Conservation (phyloP, 306 rosid species). For the Cyclanthera cordifolia region DNA sequence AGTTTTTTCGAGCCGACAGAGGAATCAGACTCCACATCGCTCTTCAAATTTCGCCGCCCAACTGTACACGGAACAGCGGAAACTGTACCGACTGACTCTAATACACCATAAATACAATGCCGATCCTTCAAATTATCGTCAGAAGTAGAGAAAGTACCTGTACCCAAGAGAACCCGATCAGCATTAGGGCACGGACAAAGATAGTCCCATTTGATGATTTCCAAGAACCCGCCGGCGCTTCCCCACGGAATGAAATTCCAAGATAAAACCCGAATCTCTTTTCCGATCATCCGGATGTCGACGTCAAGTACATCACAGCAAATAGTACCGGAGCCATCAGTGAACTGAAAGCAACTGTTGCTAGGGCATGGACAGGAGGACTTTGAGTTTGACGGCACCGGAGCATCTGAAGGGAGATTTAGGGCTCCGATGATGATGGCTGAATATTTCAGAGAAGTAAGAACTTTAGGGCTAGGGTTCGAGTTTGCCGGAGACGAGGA, state of each 20-base stretch:
- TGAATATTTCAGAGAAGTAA: conserved; percentile 31
- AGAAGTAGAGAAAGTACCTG: conserved; percentile 5
- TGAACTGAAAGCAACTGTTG: conserved; percentile 52
- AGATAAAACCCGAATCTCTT: conserved; percentile 36
- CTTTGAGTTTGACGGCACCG: conserved; percentile 4
- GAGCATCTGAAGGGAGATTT: conserved; percentile 24
- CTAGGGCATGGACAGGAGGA: conserved; percentile 28
- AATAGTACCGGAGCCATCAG: conserved; percentile 44
- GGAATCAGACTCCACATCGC: conserved; percentile 11
- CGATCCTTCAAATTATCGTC: conserved; percentile 20
- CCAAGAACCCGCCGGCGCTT: conserved; percentile 37
- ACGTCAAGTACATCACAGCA: conserved; percentile 73
- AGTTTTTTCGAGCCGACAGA: conserved; percentile 21
- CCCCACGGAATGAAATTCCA: conserved; percentile 78
- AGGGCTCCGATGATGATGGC: conserved; percentile 48
- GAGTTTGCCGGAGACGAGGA: not conserved
- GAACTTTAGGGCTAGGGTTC: conserved; percentile 26
- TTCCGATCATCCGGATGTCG: conserved; percentile 26
- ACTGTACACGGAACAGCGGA: conserved; percentile 38
- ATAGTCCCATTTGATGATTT: conserved; percentile 63
- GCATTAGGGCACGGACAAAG: conserved; percentile 15
- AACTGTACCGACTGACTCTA: conserved; percentile 50
- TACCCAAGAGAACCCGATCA: conserved; percentile 21
- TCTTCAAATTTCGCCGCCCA: conserved; percentile 14
- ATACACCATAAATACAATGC: conserved; percentile 30